Conservation (phyloP, 2,329 filamentous ascomycete genomes). For the Paecilomyces niveus region DNA sequence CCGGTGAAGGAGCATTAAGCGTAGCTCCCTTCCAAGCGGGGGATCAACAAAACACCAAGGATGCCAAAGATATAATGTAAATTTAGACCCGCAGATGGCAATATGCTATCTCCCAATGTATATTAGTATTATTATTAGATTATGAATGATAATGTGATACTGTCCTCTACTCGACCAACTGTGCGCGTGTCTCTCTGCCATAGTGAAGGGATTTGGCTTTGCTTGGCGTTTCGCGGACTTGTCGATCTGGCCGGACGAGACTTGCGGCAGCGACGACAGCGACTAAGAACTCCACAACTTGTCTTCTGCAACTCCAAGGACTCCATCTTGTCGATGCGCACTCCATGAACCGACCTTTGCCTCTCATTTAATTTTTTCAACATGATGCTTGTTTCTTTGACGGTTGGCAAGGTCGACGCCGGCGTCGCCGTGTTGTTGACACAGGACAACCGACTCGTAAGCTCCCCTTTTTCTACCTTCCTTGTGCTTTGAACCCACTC, state of each 20-base stretch:
- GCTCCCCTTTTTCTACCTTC: constrained; percentile 13
- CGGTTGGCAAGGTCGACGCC: constrained; percentile 98
- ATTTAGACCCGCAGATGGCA: neutral
- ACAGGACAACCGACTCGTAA: constrained; percentile 90
- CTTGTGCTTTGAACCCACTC: neutral
- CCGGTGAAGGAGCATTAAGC: neutral
- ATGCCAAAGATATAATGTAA: too few species aligned
- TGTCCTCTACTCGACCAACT: neutral
- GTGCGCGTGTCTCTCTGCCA: neutral
- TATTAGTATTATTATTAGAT: neutral
- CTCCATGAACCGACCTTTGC: neutral
- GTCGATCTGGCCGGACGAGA: neutral
- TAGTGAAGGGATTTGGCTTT: neutral
- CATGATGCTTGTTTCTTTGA: constrained; percentile 90
- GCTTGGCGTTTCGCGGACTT: neutral
- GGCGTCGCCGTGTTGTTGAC: constrained; percentile 95
- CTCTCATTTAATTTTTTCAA: neutral
- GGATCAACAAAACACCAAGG: too few species aligned
- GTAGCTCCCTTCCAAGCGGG: too few species aligned
- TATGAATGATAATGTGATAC: neutral
- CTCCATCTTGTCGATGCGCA: constrained; percentile 3
- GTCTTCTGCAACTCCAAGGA: neutral
- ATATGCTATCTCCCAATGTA: neutral
- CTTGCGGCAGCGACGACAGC: neutral
- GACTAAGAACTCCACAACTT: neutral